Conservation (phyloP, 176 grass and related monocot species). For the barley (Hordeum vulgare) region DNA sequence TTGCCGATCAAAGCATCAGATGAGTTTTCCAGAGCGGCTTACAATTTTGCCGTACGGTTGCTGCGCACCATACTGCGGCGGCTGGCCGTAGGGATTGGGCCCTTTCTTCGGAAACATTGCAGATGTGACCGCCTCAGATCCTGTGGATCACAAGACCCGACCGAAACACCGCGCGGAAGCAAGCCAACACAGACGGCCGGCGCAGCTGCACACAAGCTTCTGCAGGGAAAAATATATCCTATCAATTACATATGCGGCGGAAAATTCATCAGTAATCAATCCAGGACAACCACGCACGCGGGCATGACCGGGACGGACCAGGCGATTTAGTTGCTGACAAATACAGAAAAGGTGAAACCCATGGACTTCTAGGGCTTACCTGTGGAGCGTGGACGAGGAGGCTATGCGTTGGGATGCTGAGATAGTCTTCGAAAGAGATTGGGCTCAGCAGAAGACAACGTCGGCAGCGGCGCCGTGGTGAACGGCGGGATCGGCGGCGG, state of each 20-base stretch:
- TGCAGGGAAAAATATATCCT: neutral
- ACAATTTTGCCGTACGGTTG: constrained; percentile 36
- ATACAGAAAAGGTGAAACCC: neutral
- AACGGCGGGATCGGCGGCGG: neutral
- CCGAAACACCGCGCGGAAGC: neutral
- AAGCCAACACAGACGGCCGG: neutral
- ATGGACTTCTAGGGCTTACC: neutral
- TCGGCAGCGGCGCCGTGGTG: neutral
- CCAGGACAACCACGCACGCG: neutral
- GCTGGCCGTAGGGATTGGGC: constrained; percentile 41
- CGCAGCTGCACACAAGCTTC: neutral
- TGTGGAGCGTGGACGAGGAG: neutral
- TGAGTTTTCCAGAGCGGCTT: neutral
- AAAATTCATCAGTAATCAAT: neutral
- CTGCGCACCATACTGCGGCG: constrained; percentile 34
- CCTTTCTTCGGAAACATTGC: constrained; percentile 44
- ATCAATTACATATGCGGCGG: neutral
- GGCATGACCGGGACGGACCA: neutral
- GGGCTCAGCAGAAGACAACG: neutral
- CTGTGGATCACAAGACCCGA: neutral
- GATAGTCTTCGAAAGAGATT: neutral
- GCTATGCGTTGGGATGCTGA: neutral
- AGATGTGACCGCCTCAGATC: neutral
- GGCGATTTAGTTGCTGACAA: neutral
- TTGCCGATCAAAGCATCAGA: neutral